Conservation (phyloP, 2,329 filamentous ascomycete species). For the Graphilbum fragrans region DNA sequence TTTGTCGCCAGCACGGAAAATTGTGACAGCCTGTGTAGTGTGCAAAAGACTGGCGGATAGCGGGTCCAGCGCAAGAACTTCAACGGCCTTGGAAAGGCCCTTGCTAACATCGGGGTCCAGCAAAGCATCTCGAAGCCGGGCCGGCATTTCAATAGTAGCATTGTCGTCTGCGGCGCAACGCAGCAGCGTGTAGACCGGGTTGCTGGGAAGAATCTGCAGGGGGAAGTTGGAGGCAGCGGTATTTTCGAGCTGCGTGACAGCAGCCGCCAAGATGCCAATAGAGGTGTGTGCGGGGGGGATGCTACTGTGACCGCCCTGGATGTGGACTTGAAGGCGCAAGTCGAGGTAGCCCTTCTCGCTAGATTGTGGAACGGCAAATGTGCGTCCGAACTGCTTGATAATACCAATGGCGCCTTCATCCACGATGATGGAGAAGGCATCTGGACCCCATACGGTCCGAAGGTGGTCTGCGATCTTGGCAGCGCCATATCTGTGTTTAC, state of each 20-base stretch:
- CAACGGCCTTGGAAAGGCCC: conserved; percentile 33
- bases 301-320: conserved; percentile 46
- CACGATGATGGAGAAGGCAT: conserved; percentile 36
- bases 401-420: conserved; percentile 40
- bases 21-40: conserved; percentile 47
- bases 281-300: conserved; percentile 39
- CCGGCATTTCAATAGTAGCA: background rate
- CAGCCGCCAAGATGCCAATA: conserved; percentile 35
- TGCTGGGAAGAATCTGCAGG: conserved; percentile 22
- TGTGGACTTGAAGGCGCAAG: conserved; percentile 39
- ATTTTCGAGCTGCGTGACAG: conserved; percentile 30
- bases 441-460: conserved; percentile 33
- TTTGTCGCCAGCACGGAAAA: conserved; percentile 51
- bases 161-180: conserved; percentile 26
- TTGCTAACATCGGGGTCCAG: conserved; percentile 12
- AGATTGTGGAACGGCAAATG: conserved; percentile 43
- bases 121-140: background rate
- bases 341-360: conserved; percentile 49
- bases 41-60: conserved; percentile 31
- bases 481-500: conserved; percentile 33
- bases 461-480: conserved; percentile 30
- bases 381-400: conserved; percentile 27
- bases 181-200: conserved; percentile 29
- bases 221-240: conserved; percentile 21
- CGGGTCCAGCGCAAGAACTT: conserved; percentile 17